Evolutionary conservation across 257 asterid species (phyloP).

Genomic region (Fraxinus cuspidata): DNA sequence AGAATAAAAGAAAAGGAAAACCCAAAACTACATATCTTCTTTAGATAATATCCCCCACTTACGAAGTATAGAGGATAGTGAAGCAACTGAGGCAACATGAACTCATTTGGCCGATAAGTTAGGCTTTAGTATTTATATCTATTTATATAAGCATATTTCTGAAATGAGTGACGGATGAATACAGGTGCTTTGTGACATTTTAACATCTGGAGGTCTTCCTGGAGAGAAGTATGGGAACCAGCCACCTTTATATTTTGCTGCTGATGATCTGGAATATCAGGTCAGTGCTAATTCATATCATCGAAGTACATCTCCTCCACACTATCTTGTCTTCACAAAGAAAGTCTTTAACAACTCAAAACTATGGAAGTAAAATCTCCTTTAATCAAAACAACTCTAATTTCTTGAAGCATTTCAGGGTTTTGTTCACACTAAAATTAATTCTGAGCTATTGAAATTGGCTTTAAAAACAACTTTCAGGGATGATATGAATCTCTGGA

Average conservation of each 20-base stretch:
- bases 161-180: conserved; percentile 25
- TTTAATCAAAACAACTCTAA: not conserved
- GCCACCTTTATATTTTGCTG: conserved; percentile 59
- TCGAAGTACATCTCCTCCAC: not conserved
- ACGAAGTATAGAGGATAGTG: not conserved
- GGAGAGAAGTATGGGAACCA: conserved; percentile 49
- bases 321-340: not conserved
- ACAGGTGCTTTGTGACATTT: conserved; percentile 62
- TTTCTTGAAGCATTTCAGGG: conserved; percentile 6
- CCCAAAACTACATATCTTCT: not conserved
- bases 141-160: not conserved
- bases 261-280: conserved; percentile 73
- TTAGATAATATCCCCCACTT: not conserved
- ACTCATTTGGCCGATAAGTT: not conserved
- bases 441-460: not conserved
- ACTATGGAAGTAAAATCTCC: not conserved
- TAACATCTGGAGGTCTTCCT: conserved; percentile 58
- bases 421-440: not conserved
- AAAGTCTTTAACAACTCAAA: not conserved
- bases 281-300: conserved; percentile 28
- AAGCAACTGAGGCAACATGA: not conserved
- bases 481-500: not conserved
- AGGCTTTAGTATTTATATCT: not conserved
- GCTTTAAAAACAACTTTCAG: not conserved
- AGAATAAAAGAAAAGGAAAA: not conserved